These are phyloP conservation scores for Pholiota adiposa DNA, from an alignment of 1,284 basidiomycete genomes.

Conservation along the genomic window DNA sequence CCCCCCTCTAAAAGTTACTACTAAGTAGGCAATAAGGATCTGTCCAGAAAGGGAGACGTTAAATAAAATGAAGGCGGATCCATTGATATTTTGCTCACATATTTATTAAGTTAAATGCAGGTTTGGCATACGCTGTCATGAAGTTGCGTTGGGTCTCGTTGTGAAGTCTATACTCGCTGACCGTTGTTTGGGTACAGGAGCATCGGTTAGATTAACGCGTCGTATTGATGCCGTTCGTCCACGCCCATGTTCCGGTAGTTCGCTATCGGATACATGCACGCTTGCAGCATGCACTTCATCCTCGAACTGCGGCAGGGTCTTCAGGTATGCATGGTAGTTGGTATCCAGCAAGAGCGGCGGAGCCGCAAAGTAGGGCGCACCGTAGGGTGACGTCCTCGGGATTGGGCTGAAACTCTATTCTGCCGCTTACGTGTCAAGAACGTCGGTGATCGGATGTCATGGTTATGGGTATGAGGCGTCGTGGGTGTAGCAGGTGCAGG, in stretches of 20 bases:
- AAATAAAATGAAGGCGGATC: background rate
- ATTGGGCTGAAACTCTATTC: constrained; percentile 33
- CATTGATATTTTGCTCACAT: constrained; percentile 18
- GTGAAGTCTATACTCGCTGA: constrained; percentile 30
- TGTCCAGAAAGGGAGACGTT: background rate
- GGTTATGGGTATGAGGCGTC: constrained; percentile 10
- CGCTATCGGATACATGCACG: constrained; percentile 15
- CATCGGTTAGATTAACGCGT: constrained; percentile 20
- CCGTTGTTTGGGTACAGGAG: constrained; percentile 24
- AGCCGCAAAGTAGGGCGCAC: constrained; percentile 45
- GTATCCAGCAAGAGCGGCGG: constrained; percentile 36
- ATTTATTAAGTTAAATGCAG: constrained; percentile 20
- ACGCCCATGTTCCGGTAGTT: constrained; percentile 17
- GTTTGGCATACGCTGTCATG: constrained; percentile 9
- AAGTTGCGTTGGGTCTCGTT: constrained; percentile 14
- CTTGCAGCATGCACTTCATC: constrained; percentile 18
- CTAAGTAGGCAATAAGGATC: constrained; percentile 15
- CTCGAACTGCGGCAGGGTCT: constrained; percentile 26
- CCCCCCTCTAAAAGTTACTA: constrained; percentile 14
- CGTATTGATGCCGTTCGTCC: constrained; percentile 23
- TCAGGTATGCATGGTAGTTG: constrained; percentile 23
- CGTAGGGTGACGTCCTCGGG: constrained; percentile 43
- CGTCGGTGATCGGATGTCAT: constrained; percentile 23
- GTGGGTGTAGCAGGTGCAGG: constrained; percentile 10
- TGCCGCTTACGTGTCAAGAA: constrained; percentile 31